phyloP scores from a whole-genome alignment of 116 monocot species.

The Cymodocea nodosa region DNA sequence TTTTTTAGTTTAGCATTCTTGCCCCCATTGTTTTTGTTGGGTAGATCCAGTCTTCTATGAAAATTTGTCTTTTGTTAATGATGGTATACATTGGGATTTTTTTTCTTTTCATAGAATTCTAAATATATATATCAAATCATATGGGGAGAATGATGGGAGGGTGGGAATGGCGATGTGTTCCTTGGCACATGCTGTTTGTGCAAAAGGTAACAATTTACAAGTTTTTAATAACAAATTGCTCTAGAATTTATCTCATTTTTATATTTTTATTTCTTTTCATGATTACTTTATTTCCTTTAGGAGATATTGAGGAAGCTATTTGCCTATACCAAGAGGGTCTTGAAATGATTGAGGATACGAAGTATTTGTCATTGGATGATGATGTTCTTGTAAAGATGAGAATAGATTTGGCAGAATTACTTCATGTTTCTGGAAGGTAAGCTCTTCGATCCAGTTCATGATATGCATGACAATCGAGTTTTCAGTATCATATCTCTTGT shows the following conservation, averaged over 20 bases:
- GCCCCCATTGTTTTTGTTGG: no score
- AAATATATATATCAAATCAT: constrained; percentile 40
- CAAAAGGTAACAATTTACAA: constrained; percentile 39
- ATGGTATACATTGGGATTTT: neutral
- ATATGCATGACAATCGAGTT: no score
- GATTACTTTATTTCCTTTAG: constrained; percentile 18
- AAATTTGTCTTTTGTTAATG: no score
- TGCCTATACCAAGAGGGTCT: constrained; percentile 47
- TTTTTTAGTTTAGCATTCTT: no score
- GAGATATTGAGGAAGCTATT: constrained; percentile 58
- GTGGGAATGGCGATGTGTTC: constrained; percentile 80
- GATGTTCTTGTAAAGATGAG: constrained; percentile 55
- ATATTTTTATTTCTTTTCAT: neutral
- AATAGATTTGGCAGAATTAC: constrained; percentile 72
- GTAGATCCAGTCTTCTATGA: no score
- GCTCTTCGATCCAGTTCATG: neutral
- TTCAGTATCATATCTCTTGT: no score
- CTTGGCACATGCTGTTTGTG: constrained; percentile 64
- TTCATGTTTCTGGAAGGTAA: constrained; percentile 79
- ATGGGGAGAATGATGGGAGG: constrained; percentile 70
- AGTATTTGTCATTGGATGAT: constrained; percentile 52
- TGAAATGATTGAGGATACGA: constrained; percentile 48
- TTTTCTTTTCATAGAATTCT: constrained; percentile 36
- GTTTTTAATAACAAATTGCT: neutral
- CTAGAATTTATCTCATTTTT: neutral